These are phyloP conservation scores for Rhodotorula sphaerocarpa DNA, from an alignment of 768 basidiomycete genomes.

Conservation along the genomic window DNA sequence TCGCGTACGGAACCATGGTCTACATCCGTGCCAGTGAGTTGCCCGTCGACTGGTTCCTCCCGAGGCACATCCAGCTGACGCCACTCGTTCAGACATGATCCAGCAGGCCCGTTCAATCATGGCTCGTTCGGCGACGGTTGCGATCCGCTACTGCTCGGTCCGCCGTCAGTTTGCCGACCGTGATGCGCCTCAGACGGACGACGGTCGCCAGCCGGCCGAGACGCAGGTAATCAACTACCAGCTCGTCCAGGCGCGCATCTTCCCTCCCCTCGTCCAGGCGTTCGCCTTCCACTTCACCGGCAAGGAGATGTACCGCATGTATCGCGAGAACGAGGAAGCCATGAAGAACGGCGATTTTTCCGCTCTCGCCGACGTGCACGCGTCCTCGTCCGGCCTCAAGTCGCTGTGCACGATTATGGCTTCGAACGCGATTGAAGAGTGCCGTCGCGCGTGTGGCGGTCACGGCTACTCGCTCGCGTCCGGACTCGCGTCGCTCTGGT, in stretches of 20 bases:
- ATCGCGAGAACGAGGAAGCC: slow-evolving; percentile 29
- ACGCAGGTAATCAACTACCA: slow-evolving; percentile 40
- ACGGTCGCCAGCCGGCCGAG: slow-evolving; percentile 32
- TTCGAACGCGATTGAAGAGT: slow-evolving; percentile 38
- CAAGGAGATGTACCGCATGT: slow-evolving; percentile 32
- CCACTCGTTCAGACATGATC: slow-evolving; percentile 38
- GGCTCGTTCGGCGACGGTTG: slow-evolving; percentile 40
- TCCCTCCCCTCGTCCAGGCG: slow-evolving; percentile 32
- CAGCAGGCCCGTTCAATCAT: slow-evolving; percentile 36
- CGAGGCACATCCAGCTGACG: slow-evolving; percentile 3
- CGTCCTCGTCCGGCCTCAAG: slow-evolving; percentile 39
- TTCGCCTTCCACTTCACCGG: slow-evolving; percentile 36
- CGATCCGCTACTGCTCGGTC: slow-evolving; percentile 40
- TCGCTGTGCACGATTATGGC: slow-evolving; percentile 37
- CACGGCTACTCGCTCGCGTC: slow-evolving; percentile 39
- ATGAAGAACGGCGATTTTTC: slow-evolving; percentile 38
- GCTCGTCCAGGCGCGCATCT: slow-evolving; percentile 39
- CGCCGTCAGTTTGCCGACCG: slow-evolving; percentile 41
- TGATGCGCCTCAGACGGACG: slow-evolving; percentile 37
- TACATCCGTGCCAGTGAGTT: no score
- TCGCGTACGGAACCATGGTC: slow-evolving; percentile 37
- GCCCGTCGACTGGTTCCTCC: slow-evolving; percentile 9
- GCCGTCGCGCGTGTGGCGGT: slow-evolving; percentile 41
- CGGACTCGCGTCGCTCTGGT: slow-evolving; percentile 35
- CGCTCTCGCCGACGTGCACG: slow-evolving; percentile 40